These are phyloP conservation scores for Hemerocallis citrina DNA, from an alignment of 106 monocot genomes.

Conservation along the genomic window DNA sequence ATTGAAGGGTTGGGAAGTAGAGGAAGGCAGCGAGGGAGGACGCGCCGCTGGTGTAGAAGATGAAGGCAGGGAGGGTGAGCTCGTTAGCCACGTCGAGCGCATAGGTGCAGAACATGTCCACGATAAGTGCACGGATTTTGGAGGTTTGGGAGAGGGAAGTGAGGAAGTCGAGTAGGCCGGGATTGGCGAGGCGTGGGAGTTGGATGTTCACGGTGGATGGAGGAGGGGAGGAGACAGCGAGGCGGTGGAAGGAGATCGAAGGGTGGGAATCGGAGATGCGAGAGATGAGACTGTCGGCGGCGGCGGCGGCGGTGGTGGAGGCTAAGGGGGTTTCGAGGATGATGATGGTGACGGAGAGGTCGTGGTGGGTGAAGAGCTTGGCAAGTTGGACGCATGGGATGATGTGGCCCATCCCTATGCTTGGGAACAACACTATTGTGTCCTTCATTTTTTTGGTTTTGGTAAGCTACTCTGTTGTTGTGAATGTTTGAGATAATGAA, in stretches of 20 bases:
- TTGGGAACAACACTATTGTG: conserved; percentile 13
- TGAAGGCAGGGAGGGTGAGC: background rate
- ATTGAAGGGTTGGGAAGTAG: background rate
- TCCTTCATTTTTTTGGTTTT: too few relatives aligned
- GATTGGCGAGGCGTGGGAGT: background rate
- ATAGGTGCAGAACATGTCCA: background rate
- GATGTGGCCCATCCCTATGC: conserved; percentile 19
- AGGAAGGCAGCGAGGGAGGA: background rate
- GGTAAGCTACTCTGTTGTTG: too few relatives aligned
- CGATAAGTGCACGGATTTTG: background rate
- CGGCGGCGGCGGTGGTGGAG: conserved; percentile 1
- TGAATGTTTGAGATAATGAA: too few relatives aligned
- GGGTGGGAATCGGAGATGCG: conserved; percentile 31
- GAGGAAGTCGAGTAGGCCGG: background rate
- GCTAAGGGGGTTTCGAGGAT: conserved; percentile 5
- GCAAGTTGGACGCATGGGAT: conserved; percentile 16
- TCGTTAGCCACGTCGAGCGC: background rate
- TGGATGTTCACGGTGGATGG: background rate
- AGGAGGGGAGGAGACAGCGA: conserved; percentile 15
- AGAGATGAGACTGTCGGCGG: conserved; percentile 25
- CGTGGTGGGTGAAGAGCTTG: conserved; percentile 19
- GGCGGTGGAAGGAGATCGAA: conserved; percentile 26
- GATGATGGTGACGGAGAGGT: conserved; percentile 47
- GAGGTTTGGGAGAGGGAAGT: background rate
- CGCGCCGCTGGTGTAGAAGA: background rate